Evolutionary conservation across 148 eudicot species (phyloP), one percentile per base, ranked within the genome.

Genomic region (Salicornia ramosissima): DNA sequence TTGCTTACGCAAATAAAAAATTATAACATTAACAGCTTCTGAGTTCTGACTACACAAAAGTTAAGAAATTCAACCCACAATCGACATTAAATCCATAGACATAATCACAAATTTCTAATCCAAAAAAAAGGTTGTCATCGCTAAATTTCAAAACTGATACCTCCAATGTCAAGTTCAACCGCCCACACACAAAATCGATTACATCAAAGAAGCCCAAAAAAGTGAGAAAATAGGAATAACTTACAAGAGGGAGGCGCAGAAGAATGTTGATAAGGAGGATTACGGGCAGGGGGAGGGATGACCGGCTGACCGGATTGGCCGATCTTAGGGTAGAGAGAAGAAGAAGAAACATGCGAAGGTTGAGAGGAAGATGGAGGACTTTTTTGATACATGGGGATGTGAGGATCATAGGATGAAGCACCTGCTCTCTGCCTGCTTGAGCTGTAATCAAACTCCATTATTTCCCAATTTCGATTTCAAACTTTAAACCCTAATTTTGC

Each of bases 291-390:
- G 10, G 78, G 78, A 64, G 74, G 65, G 59, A 30, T 40, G 71
- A 47, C 68, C 46, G 74, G 67, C 19, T 70, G 81, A 71, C 78
- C 80, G 73, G 80, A 22, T 55, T 79, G 85, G 50, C 76, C 80
- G 78, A 82, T 71, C 33, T 70, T 73, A 36, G 85, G 85, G 70
- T 82, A 82, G 39, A 70, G 55, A 12, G 83, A 70, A 58, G 84
- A 74, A 29, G 83, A 66, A 30, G 64, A n/a, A n/a, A n/a, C n/a
- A n/a, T n/a, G n/a, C n/a, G n/a, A n/a, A n/a, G n/a, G n/a, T n/a
- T n/a, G n/a, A n/a, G n/a, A 57, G 6, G 84, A 69, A 34, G 81
- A 69, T 2, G 76, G 66, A 19, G 74, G 24, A 1, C 64, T 0
- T 21, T 72, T 34, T 28, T 77, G 80, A 40, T 76, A 62, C 73